Evolutionary conservation across 345 rosid species (phyloP).

Genomic region (Camelina hispida): DNA sequence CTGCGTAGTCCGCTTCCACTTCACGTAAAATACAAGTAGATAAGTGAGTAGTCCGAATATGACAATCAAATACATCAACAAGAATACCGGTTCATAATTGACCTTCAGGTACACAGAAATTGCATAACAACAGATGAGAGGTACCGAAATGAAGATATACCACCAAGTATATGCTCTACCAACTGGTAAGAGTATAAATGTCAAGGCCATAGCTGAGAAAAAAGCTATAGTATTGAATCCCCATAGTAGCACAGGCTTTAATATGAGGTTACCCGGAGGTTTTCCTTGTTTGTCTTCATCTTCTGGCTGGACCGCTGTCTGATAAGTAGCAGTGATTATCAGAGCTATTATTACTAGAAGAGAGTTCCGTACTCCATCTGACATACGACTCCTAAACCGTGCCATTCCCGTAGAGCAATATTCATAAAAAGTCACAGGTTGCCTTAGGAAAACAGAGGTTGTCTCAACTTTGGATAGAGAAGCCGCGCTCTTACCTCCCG

Average conservation of each 20-base stretch:
- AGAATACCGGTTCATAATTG: not conserved
- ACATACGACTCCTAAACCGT: not conserved
- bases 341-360: slow-evolving; percentile 44
- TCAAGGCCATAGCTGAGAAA: slow-evolving; percentile 7
- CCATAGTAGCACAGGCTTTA: not conserved
- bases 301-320: not conserved
- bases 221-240: slow-evolving; percentile 21
- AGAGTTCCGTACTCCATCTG: slow-evolving; percentile 30
- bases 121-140: not conserved
- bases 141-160: not conserved
- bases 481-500: not conserved
- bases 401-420: slow-evolving; percentile 1
- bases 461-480: not conserved
- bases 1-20: slow-evolving; percentile 11
- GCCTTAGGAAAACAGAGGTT: not conserved
- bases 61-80: not conserved
- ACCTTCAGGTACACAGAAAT: not conserved
- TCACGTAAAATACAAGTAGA: not conserved
- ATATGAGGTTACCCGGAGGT: too few relatives aligned
- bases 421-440: not conserved
- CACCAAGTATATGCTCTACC: slow-evolving; percentile 28
- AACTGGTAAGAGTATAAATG: slow-evolving; percentile 30
- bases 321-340: slow-evolving; percentile 36
- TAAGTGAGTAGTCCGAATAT: not conserved
- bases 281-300: not conserved